A percentile compares a stretch with the other conserved stretches of the same genome.
Evolutionary conservation across 208 protist genomes (phyloP).

Genomic region (Trypanosoma avium): DNA sequence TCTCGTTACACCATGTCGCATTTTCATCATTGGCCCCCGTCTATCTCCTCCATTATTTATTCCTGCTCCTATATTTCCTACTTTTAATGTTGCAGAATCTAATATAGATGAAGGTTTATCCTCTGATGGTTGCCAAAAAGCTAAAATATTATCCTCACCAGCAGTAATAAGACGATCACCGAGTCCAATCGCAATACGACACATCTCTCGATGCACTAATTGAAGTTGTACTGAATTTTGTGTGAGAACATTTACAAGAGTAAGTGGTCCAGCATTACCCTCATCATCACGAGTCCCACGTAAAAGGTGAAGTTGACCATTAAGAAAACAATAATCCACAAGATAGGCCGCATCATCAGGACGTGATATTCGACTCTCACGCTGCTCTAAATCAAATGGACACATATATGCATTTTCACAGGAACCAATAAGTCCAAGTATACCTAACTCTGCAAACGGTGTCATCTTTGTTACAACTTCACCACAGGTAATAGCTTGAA

Average conservation of each 20-base stretch:
- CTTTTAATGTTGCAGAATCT: no score
- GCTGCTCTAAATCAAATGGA: constrained; percentile 56
- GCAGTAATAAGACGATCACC: constrained; percentile 74
- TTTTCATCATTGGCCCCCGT: no score
- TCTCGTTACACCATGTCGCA: constrained; percentile 1
- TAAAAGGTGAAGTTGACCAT: constrained; percentile 49
- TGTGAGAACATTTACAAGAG: constrained; percentile 48
- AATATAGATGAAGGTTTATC: no score
- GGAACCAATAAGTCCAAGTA: constrained; percentile 61
- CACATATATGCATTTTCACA: constrained; percentile 86
- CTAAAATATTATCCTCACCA: constrained; percentile 78
- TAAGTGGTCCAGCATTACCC: constrained; percentile 64
- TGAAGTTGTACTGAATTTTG: constrained; percentile 19
- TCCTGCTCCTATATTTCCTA: no score
- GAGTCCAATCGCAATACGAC: constrained; percentile 67
- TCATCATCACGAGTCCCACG: constrained; percentile 69
- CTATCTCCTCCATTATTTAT: no score
- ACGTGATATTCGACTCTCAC: constrained; percentile 40
- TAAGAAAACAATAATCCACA: constrained; percentile 70
- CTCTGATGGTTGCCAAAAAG: constrained; percentile 54
- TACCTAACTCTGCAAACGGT: constrained; percentile 42
- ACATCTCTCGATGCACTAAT: constrained; percentile 58
- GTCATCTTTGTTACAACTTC: constrained; percentile 80
- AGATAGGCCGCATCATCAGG: constrained; percentile 69
- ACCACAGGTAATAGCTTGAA: constrained; percentile 67